Base-by-base conservation (phyloP, 2,329 filamentous ascomycete genomes). In the Botrytis squamosa region DNA sequence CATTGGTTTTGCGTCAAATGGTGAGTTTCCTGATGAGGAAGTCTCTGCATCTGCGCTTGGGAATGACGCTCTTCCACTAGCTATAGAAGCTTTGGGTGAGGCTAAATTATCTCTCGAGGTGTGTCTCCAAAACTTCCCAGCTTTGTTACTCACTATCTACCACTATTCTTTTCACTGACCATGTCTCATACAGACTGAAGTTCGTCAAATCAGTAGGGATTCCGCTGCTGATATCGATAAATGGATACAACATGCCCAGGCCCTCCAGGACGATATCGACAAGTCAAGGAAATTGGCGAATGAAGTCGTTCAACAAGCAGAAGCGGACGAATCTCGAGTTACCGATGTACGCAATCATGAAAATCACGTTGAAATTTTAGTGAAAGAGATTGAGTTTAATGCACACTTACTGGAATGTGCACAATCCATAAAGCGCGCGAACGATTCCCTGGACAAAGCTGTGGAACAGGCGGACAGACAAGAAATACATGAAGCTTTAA, bases 201-300 rank as follows among this genome's bases (percentile, higher is more conserved):
- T 98, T 74, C 91, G 91, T 76, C 82, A 85, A 36, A 89, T 96
- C 75, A 97, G 95, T 82, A 88, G 90, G 80, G 90, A 94, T 77
- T 92, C 90, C 29, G 92, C 91, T 73, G 88, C 91, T 57, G 92
- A 97, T 79, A 92, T 97, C 69, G 92, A 94, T 80, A 88, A 91
- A 70, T 98, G 95, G 95, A 93, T 97, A 73, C 84, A 87, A 70
- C 93, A 96, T 82, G 94, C 95, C 66, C 93, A 93, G 82, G 89
- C 91, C 70, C 88, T 98, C 12, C 93, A 97, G 81, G 88, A 91
- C 75, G 95, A 98, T 80, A 95, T 98, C 77, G 89, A 93, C 79
- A 88, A 89, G 65, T 95, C 94, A 38, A 91, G 93, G 79, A 87
- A 89, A 25, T 90, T 94, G 52, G 94, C 95, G 36, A 91, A 91